Base-by-base conservation (phyloP, 1,284 basidiomycete species). In the Boletellus sp. region DNA sequence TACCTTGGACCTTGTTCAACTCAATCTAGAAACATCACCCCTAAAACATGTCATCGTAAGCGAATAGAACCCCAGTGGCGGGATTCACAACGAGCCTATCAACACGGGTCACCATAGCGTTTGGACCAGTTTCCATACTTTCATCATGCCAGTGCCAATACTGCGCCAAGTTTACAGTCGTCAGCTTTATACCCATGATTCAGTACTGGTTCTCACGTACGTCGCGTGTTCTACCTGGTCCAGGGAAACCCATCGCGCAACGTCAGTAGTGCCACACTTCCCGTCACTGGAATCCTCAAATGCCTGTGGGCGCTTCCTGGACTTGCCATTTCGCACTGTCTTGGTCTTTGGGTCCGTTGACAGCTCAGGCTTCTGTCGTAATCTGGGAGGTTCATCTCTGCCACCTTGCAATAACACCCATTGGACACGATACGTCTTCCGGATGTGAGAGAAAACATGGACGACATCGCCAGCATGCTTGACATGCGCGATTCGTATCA, bases 401-500 rank as follows among this genome's bases (percentile, higher is more conserved):
- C 74, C 81, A 22, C 85, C 84, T 58, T 79, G 74, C 39, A 89
- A 59, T 26, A 86, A 55, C 38, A 86, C 79, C 85, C 85, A 87
- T 55, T 86, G 80, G 35, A 88, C 79, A 59, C 89, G 83, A 71
- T 96, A 97, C 11, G 89, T 93, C 74, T 96, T 92, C 61, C 79
- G 83, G 64, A 97, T 91, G 67, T 98, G 94, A 2, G 89, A 92
- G 71, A 97, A 98, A 48, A 93, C 75, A 64, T 97, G 94, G 2
- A 85, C 59, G 32, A 96, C 83, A 52, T 87, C 82, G 16, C 86
- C 85, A 19, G 73, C 79, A 16, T 75, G 71, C 51, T 73, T 71
- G 47, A 84, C 73, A 49, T 75, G 70, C 36, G 70, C 65, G 35
- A 86, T 75, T 28, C 63, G 69, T 45, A 75, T 52, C 36, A 50